Evolutionary conservation across 306 rosid genomes (phyloP).

Genomic region (Prunus campanulata): DNA sequence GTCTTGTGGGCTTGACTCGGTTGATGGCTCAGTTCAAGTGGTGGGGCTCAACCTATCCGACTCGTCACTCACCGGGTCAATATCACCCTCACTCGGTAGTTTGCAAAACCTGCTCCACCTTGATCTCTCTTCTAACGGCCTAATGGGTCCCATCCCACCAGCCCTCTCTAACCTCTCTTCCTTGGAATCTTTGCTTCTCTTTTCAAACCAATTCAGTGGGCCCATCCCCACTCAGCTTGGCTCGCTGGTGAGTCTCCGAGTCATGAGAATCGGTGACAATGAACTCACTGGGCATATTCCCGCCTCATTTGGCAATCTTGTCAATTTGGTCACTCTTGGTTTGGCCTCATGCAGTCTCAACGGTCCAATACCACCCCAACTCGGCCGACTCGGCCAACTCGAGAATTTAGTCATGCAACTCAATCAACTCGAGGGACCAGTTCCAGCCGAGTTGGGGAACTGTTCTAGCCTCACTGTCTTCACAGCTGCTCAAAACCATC

Average conservation of each 20-base stretch:
- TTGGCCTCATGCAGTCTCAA: slow-evolving; percentile 69
- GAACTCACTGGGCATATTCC: slow-evolving; percentile 69
- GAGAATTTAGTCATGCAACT: slow-evolving; percentile 59
- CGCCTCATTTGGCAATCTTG: slow-evolving; percentile 58
- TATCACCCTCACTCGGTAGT: slow-evolving; percentile 59
- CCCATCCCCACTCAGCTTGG: slow-evolving; percentile 61
- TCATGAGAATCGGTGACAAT: slow-evolving; percentile 81
- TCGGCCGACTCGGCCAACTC: slow-evolving; percentile 55
- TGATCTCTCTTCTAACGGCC: slow-evolving; percentile 76
- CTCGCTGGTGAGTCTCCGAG: slow-evolving; percentile 61
- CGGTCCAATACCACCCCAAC: slow-evolving; percentile 66
- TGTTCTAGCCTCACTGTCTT: slow-evolving; percentile 66
- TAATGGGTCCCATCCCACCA: slow-evolving; percentile 78
- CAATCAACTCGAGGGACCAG: slow-evolving; percentile 63
- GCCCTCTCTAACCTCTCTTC: slow-evolving; percentile 58
- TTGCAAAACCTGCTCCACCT: slow-evolving; percentile 64
- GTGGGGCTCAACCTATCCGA: slow-evolving; percentile 74
- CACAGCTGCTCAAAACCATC: slow-evolving; percentile 59
- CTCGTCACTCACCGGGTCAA: slow-evolving; percentile 78
- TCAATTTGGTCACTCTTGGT: slow-evolving; percentile 53
- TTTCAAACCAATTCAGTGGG: slow-evolving; percentile 73
- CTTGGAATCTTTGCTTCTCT: slow-evolving; percentile 70
- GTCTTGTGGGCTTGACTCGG: slow-evolving; percentile 50
- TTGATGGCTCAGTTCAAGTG: slow-evolving; percentile 36
- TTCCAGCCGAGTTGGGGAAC: slow-evolving; percentile 78